A percentile compares a stretch with the other conserved stretches of the same genome.
Conservation (phyloP, 441 rosid species). For the Populus hybrid region DNA sequence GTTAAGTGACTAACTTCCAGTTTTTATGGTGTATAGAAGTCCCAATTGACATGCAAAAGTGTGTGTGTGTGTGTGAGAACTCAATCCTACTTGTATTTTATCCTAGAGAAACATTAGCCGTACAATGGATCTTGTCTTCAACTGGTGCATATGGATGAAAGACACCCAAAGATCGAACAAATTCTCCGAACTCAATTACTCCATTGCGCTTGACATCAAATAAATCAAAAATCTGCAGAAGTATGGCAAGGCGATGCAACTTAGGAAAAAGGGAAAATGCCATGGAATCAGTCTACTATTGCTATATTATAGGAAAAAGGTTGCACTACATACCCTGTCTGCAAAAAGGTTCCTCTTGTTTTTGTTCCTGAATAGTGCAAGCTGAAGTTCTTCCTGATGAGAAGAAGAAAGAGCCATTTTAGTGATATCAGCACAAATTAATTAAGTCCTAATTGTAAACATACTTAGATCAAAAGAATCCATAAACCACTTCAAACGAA, state of each 20-base stretch:
- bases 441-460: background rate
- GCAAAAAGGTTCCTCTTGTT: constrained; percentile 72
- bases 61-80: background rate
- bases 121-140: constrained; percentile 66
- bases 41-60: background rate
- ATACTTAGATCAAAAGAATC: background rate
- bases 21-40: background rate
- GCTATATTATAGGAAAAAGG: background rate
- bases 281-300: background rate
- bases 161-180: constrained; percentile 74
- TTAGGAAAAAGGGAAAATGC: constrained; percentile 1
- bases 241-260: background rate
- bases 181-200: constrained; percentile 83
- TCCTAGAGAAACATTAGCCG: constrained; percentile 17
- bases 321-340: constrained; percentile 56
- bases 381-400: constrained; percentile 83
- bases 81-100: background rate
- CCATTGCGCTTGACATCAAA: constrained; percentile 92
- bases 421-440: background rate
- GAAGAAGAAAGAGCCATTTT: constrained; percentile 7
- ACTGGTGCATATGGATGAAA: constrained; percentile 74
- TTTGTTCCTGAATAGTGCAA: constrained; percentile 79
- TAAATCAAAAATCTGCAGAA: constrained; percentile 66
- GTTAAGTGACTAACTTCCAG: background rate
- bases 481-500: background rate